A percentile compares a stretch with the other conserved stretches of the same genome.
Evolutionary conservation across 495 filamentous ascomycete species (phyloP).

Genomic region (Tuber aestivum): DNA sequence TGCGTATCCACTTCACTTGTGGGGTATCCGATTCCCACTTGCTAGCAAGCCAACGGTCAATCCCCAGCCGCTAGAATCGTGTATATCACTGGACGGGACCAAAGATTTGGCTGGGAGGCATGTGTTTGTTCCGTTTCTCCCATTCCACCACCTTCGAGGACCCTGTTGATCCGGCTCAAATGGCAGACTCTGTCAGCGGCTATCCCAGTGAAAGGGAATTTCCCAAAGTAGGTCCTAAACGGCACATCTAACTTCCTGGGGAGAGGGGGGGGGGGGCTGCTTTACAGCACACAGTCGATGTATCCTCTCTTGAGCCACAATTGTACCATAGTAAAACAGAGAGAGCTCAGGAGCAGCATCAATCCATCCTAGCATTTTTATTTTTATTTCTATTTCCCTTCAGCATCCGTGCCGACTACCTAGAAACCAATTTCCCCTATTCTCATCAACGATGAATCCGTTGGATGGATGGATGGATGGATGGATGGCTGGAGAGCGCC

Average conservation of each 20-base stretch:
- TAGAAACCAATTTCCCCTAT: background rate
- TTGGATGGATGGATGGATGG: no score
- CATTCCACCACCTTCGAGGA: background rate
- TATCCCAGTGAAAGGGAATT: background rate
- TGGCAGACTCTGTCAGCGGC: background rate
- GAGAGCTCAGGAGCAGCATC: background rate
- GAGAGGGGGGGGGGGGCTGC: no score
- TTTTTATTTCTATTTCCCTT: no score
- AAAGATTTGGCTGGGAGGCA: background rate
- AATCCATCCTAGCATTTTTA: no score
- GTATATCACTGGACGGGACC: background rate
- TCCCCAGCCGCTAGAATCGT: background rate
- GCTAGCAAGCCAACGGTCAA: background rate
- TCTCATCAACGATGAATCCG: background rate
- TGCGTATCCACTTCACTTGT: background rate
- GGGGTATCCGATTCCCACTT: background rate
- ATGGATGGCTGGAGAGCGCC: background rate
- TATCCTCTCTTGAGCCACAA: background rate
- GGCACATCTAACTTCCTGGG: background rate
- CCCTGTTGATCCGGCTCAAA: background rate
- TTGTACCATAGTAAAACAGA: background rate
- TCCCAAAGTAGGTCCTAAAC: background rate
- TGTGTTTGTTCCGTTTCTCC: background rate
- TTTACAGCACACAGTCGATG: background rate
- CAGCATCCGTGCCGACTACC: background rate